Conservation (phyloP, 179 eudicot species). For the Vitellaria paradoxa region DNA sequence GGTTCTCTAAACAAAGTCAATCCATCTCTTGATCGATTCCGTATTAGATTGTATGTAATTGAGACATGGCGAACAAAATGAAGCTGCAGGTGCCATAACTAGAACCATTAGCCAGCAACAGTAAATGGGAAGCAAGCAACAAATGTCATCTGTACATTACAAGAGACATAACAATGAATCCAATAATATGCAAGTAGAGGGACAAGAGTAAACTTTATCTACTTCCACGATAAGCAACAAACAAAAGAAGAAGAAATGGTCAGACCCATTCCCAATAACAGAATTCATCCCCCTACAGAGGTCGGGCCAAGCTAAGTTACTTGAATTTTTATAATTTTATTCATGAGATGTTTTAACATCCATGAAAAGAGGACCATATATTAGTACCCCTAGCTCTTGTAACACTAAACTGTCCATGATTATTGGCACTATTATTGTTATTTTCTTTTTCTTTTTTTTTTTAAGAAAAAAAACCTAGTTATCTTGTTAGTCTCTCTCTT, state of each 20-base stretch:
- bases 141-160: background rate
- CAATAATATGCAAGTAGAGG: background rate
- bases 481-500: background rate
- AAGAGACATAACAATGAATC: background rate
- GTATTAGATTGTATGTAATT: constrained; percentile 36
- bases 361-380: background rate
- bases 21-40: constrained; percentile 31
- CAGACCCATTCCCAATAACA: background rate
- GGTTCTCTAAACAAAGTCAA: constrained; percentile 26
- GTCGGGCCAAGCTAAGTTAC: background rate
- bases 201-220: background rate
- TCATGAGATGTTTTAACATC: background rate
- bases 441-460: background rate
- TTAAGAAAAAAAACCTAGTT: background rate
- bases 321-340: background rate
- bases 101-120: constrained; percentile 20
- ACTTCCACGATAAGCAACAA: background rate
- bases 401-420: background rate
- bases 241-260: background rate
- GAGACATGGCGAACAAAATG: constrained; percentile 49
- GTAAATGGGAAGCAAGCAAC: background rate
- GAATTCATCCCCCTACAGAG: background rate
- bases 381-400: background rate
- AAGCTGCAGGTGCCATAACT: constrained; percentile 38
- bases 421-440: background rate